These are phyloP conservation scores for Cladosporium sp. DNA, from an alignment of 2,329 filamentous ascomycete species.

Conservation along the genomic window DNA sequence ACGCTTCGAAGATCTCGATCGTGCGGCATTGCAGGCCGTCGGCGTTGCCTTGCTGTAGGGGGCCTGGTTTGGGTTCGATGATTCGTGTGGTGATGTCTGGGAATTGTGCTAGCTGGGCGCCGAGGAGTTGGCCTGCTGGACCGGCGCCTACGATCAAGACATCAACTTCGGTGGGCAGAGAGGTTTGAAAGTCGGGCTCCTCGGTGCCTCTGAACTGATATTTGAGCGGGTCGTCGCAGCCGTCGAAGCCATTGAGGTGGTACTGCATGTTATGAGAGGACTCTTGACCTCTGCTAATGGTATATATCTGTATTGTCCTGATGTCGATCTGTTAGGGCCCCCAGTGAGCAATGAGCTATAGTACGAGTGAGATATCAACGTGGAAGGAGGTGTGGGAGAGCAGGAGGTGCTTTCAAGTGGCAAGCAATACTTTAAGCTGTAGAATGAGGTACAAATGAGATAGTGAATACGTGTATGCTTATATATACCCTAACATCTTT, in stretches of 20 bases:
- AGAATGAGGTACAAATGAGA: no score
- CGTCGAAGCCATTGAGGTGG: constrained; percentile 32
- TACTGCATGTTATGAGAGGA: constrained; percentile 27
- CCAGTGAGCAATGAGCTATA: background rate
- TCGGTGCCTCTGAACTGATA: constrained; percentile 25
- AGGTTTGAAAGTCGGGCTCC: constrained; percentile 28
- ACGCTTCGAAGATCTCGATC: constrained; percentile 69
- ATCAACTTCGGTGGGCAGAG: constrained; percentile 37
- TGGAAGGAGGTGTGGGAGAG: background rate
- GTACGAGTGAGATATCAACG: background rate
- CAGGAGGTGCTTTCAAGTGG: background rate
- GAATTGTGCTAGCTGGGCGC: constrained; percentile 47
- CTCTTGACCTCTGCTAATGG: background rate
- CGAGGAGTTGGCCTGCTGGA: constrained; percentile 46
- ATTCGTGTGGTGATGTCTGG: constrained; percentile 47
- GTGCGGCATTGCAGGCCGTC: constrained; percentile 62
- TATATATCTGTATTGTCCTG: background rate
- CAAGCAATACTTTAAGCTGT: no score
- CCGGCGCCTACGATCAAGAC: constrained; percentile 50
- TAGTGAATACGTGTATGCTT: no score
- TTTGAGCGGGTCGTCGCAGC: constrained; percentile 29
- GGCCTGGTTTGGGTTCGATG: constrained; percentile 33
- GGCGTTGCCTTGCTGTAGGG: constrained; percentile 38
- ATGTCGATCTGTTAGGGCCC: background rate
- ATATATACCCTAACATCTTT: no score